Percentiles rank a stretch among this genome's conserved stretches.
Evolutionary conservation across 1,284 basidiomycete species (phyloP).

Genomic region (Anthracocystis walkeri): DNA sequence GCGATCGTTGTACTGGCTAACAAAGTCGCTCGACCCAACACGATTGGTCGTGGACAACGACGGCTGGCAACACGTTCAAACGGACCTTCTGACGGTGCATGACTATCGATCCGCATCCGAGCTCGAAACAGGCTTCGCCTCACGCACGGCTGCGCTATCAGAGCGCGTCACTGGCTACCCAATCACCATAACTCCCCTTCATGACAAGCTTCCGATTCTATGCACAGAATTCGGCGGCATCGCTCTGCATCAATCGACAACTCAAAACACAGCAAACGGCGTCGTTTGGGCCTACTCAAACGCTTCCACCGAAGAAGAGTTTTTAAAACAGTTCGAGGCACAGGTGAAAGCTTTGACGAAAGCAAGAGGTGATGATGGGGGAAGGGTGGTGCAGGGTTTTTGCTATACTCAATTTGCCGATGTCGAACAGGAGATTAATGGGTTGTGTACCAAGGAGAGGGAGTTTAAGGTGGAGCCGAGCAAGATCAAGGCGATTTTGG

Average conservation of each 20-base stretch:
- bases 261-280: constrained; percentile 12
- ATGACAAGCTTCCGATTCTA: constrained; percentile 35
- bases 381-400: constrained; percentile 48
- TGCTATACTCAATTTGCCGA: constrained; percentile 56
- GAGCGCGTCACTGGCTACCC: constrained; percentile 32
- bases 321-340: constrained; percentile 31
- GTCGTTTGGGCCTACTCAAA: constrained; percentile 49
- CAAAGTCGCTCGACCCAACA: constrained; percentile 49
- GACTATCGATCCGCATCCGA: constrained; percentile 38
- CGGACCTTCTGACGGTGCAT: constrained; percentile 46
- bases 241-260: constrained; percentile 17
- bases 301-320: constrained; percentile 26
- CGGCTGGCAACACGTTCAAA: constrained; percentile 55
- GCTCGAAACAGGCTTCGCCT: constrained; percentile 15
- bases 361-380: neutral
- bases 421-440: constrained; percentile 52
- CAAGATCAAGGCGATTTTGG: constrained; percentile 48
- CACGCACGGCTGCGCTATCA: constrained; percentile 5
- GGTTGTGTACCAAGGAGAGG: constrained; percentile 41
- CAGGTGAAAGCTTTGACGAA: constrained; percentile 25
- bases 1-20: constrained; percentile 41
- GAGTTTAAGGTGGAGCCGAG: constrained; percentile 37
- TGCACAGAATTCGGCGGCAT: constrained; percentile 55
- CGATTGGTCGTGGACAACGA: constrained; percentile 51
- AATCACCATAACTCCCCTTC: constrained; percentile 18